Base-by-base conservation (phyloP, 2,329 filamentous ascomycete genomes). In the Dactylellina drechsleri region DNA sequence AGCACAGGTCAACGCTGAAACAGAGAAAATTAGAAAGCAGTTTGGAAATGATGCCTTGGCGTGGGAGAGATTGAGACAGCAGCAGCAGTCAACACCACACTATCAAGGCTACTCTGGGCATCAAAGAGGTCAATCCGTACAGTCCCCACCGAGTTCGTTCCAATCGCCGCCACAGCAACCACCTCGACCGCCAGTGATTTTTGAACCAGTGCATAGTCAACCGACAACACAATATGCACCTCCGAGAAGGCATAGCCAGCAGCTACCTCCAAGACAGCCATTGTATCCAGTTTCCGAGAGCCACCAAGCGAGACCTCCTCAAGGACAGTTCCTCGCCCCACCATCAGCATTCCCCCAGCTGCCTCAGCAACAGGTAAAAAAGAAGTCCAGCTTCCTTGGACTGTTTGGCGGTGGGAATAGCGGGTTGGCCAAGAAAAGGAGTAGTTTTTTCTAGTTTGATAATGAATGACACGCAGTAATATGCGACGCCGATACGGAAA, bases 1-100 rank as follows among this genome's bases (percentile, higher is more conserved):
- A 36, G 86, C 85, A 8, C 84, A 84, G 53, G 85, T 92, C 10
- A 89, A 96, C 41, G 87, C 88, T 50, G 93, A 97, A 82, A 96
- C 92, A 0, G 89, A 89, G 78, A 86, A 92, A 0, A 83, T 97
- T 6, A 59, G 43, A 41, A 64, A 71, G 23, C 58, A 78, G 28
- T 78, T 77, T 23, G 76, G 78, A n/a, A 67, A 60, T 7, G 76
- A 78, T 28, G 50, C 58, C 1, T 28, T 15, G 7, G 70, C 64
- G 6, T 77, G 68, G 75, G 65, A 74, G 4, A 23, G 43, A 26
- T 20, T 67, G 57, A n/a, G 62, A 56, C 26, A 68, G 45, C 45
- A 77, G 28, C 64, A 62, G 41, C 23, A 23, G 12, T 47, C 43
- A 3, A n/a, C 2, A 18, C 31, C 18, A 2, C 67, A 65, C 13